Evolutionary conservation across 306 rosid genomes (phyloP), one percentile per base, ranked within the genome.

Genomic region (Benincasa hispida): DNA sequence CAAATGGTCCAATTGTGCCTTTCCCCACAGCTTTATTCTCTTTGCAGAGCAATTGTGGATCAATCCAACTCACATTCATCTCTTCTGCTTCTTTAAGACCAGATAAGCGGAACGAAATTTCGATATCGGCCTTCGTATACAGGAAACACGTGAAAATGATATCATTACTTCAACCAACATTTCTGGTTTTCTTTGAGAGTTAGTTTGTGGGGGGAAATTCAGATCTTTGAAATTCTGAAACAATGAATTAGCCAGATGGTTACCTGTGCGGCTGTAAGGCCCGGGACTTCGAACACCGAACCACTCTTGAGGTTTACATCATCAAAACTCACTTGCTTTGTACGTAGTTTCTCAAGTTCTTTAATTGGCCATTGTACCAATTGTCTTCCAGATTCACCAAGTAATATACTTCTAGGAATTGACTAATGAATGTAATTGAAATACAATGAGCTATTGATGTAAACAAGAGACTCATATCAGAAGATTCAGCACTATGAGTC

Each of bases 311-410:
- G 82, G 48, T 77, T 73, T 78, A 77, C 79, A 19, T 68, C 69
- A 3, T 45, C 51, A 12, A 86, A 78, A 27, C 72, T 77, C n/a
- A 85, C 77, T 56, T 81, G 62, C 9, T 79, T 62, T 27, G 56
- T 56, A 41, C 86, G 87, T 60, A 88, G 80, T 81, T 86, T 57
- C 58, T 85, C 81, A 15, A 88, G 62, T 76, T 86, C 91, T 77
- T 83, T 83, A 53, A 86, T 82, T 37, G 97, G 97, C 92, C 94
- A 89, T 10, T 85, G 91, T n/a, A 88, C 60, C 80, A 90, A 83
- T 79, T 60, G 77, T 77, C 72, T 78, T 62, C 91, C 88, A 66
- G 78, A 84, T 79, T 75, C 77, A 72, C 81, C 82, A 15, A 91
- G 91, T 87, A 81, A 77, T 75, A 88, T 54, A 56, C 82, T 81